Conservation (phyloP, 2,329 filamentous ascomycete genomes). For the Alternaria tenuissima region DNA sequence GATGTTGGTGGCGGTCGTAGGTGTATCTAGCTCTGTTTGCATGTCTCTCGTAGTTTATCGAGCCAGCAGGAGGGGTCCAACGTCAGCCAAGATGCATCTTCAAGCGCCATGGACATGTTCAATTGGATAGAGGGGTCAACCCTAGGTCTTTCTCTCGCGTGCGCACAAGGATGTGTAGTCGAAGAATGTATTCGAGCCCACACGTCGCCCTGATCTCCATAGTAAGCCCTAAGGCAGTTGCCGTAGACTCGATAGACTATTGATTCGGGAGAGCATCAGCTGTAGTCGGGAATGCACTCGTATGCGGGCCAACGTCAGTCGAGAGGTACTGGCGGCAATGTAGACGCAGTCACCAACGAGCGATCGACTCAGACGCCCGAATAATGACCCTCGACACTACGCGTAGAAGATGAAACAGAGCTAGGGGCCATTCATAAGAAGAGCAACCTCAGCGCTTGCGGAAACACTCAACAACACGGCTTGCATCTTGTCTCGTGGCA, state of each 20-base stretch:
- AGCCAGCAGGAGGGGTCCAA: slow-evolving; percentile 30
- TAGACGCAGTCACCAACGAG: slow-evolving; percentile 22
- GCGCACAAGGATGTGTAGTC: slow-evolving; percentile 27
- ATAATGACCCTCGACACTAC: slow-evolving; percentile 36
- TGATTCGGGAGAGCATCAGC: not conserved
- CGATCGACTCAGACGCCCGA: slow-evolving; percentile 31
- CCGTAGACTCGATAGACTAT: not conserved
- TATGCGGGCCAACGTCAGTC: slow-evolving; percentile 9
- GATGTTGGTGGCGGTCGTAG: slow-evolving; percentile 13
- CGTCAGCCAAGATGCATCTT: slow-evolving; percentile 35
- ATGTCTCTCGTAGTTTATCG: slow-evolving; percentile 4
- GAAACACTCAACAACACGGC: slow-evolving; percentile 16
- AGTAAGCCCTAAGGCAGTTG: not conserved
- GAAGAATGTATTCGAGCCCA: not conserved
- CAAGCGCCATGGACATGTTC: slow-evolving; percentile 10
- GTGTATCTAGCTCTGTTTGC: slow-evolving; percentile 2
- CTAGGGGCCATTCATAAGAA: slow-evolving; percentile 35
- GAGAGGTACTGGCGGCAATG: slow-evolving; percentile 18
- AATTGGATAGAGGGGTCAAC: slow-evolving; percentile 17
- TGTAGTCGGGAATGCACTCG: slow-evolving; percentile 5
- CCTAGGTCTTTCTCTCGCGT: slow-evolving; percentile 32
- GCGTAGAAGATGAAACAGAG: slow-evolving; percentile 41
- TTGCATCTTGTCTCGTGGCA: slow-evolving; percentile 23
- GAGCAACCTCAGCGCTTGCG: slow-evolving; percentile 42
- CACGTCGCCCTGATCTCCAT: not conserved